Evolutionary conservation across 805 yeast species (phyloP), one percentile per base, ranked within the genome.

Genomic region (Lachancea sp.): DNA sequence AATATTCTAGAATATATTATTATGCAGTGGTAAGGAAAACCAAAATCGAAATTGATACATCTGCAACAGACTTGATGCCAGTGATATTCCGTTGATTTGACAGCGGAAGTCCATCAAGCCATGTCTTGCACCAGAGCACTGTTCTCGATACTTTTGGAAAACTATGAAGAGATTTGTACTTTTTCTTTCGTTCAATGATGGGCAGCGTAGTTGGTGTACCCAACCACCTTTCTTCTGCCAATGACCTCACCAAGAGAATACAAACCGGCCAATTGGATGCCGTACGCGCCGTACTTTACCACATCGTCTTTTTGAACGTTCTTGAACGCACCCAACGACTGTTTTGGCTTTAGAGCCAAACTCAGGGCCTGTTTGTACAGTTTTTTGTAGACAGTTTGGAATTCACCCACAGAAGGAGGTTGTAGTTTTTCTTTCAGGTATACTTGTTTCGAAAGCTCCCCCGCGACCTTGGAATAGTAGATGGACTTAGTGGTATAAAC

Each of bases 201-300:
- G 43, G 65, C 56, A 48, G 64, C 54, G 49, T 65, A 43, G 64
- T 55, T 67, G 46, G 63, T 74, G 77, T 92, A 90, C 53, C 97
- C 96, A 59, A 88, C 84, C 46, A 92, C 55, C 58, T 84, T 78
- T 74, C 97, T 83, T 75, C 97, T 87, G 60, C 98, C 98, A 59
- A 92, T 74, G 54, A 89, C 78, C 75, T 92, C 98, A 63, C 98
- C 98, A 34, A 90, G 73, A 20, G 97, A 78, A 69, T 88, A 92
- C 63, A 89, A 75, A 49, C 97, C 98, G 51, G 85, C 71, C 41
- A 90, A 68, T 70, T 92, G 98, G 52, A 88, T 68, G 52, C 78
- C 80, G 67, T 77, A 79, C 28, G 89, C 81, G 54, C 82, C 81
- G 63, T 74, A 83, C 67, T 76, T 78, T 54, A 78, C 65, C 50